phyloP scores from a whole-genome alignment of 2,329 filamentous ascomycete species.

The Colletotrichum aenigma region DNA sequence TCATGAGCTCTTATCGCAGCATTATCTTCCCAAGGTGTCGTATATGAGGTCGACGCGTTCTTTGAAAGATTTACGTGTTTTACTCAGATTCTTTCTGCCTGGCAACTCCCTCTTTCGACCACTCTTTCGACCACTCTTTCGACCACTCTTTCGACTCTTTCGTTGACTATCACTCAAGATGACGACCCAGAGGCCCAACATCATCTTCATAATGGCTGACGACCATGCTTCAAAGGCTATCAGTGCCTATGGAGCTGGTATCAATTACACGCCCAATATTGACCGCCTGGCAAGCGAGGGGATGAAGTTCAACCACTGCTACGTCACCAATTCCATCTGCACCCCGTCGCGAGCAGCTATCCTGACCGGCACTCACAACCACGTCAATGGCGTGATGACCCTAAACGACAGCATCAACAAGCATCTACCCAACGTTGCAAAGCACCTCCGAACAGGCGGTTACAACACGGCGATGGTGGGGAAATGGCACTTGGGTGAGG shows the following conservation, averaged over 20 bases:
- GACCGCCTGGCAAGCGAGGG: slow-evolving; percentile 54
- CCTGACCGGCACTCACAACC: slow-evolving; percentile 54
- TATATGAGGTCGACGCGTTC: background rate
- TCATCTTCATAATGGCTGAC: slow-evolving; percentile 58
- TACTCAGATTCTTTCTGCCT: background rate
- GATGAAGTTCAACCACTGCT: slow-evolving; percentile 57
- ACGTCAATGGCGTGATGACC: slow-evolving; percentile 57
- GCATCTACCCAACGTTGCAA: slow-evolving; percentile 54
- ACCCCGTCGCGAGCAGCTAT: slow-evolving; percentile 56
- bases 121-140: too few species aligned
- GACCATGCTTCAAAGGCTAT: slow-evolving; percentile 58
- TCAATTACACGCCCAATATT: slow-evolving; percentile 56
- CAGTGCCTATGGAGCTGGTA: slow-evolving; percentile 51
- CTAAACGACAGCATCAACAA: slow-evolving; percentile 55
- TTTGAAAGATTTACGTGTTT: background rate
- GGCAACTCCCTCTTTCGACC: background rate
- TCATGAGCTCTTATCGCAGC: background rate
- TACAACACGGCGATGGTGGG: slow-evolving; percentile 58
- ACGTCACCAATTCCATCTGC: slow-evolving; percentile 58
- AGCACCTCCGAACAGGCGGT: slow-evolving; percentile 47
- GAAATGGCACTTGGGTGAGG: slow-evolving; percentile 60
- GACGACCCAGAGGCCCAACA: slow-evolving; percentile 29
- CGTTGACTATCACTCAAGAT: background rate
- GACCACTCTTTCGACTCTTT: too few species aligned
- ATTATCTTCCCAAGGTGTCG: background rate